These are phyloP conservation scores for Clarireedia monteithiana DNA, from an alignment of 2,329 filamentous ascomycete species.

Conservation along the genomic window DNA sequence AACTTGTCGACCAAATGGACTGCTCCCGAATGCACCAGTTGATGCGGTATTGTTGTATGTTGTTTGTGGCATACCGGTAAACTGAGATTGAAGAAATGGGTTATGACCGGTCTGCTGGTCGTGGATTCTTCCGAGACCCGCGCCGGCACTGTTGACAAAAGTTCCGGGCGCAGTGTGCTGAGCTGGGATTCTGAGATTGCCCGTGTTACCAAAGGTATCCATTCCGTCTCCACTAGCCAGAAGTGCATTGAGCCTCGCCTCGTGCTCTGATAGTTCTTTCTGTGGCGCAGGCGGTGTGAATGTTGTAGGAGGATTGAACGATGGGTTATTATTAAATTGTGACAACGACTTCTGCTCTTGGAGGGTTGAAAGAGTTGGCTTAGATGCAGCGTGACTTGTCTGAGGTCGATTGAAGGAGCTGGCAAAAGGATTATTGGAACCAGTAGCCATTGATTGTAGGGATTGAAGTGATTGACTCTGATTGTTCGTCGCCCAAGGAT, in stretches of 20 bases:
- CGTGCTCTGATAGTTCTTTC: slow-evolving; percentile 53
- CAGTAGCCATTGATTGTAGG: slow-evolving; percentile 77
- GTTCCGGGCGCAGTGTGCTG: slow-evolving; percentile 95
- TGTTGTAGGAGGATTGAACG: slow-evolving; percentile 37
- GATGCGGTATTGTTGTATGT: slow-evolving; percentile 40
- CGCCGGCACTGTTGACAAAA: slow-evolving; percentile 91
- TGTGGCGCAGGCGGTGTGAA: slow-evolving; percentile 40
- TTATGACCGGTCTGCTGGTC: slow-evolving; percentile 62
- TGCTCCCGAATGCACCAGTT: slow-evolving; percentile 20
- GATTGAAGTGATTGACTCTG: slow-evolving; percentile 50
- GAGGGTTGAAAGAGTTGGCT: slow-evolving; percentile 66
- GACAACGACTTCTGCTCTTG: slow-evolving; percentile 76
- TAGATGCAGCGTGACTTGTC: slow-evolving; percentile 44
- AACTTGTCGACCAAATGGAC: slow-evolving; percentile 33
- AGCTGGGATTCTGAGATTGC: slow-evolving; percentile 86
- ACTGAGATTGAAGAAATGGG: slow-evolving; percentile 80
- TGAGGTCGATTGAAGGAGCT: slow-evolving; percentile 57
- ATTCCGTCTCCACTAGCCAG: slow-evolving; percentile 83
- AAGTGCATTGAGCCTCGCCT: slow-evolving; percentile 76
- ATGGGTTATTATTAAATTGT: slow-evolving; percentile 38
- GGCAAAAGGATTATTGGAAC: slow-evolving; percentile 97
- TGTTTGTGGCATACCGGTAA: slow-evolving; percentile 64
- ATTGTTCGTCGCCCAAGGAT: slow-evolving; percentile 75
- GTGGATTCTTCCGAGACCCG: slow-evolving; percentile 63
- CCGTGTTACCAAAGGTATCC: slow-evolving; percentile 97